Evolutionary conservation across 805 yeast genomes (phyloP).

Genomic region (Metschnikowia similis): DNA sequence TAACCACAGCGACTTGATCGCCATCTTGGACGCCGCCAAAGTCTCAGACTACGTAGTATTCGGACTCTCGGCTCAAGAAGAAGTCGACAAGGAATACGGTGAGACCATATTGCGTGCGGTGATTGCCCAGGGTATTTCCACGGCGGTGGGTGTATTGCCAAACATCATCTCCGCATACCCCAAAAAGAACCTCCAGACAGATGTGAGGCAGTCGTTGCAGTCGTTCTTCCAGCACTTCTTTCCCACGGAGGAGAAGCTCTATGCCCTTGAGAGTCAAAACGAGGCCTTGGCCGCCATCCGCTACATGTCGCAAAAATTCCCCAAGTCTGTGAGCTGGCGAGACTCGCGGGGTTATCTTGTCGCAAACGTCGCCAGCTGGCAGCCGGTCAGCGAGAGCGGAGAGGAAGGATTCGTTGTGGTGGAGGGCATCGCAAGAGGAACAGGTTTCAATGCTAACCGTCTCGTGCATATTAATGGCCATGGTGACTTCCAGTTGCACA

Average conservation of each 20-base stretch:
- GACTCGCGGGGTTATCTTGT: slow-evolving; percentile 86
- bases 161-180: slow-evolving; percentile 65
- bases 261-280: slow-evolving; percentile 57
- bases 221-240: slow-evolving; percentile 42
- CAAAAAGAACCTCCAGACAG: slow-evolving; percentile 72
- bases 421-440: slow-evolving; percentile 84
- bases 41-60: slow-evolving; percentile 86
- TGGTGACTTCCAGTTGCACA: slow-evolving; percentile 81
- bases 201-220: slow-evolving; percentile 43
- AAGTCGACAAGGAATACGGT: slow-evolving; percentile 75
- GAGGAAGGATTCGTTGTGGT: slow-evolving; percentile 48
- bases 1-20: slow-evolving; percentile 57
- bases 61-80: slow-evolving; percentile 82
- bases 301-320: slow-evolving; percentile 77
- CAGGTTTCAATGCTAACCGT: slow-evolving; percentile 73
- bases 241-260: slow-evolving; percentile 73
- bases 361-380: slow-evolving; percentile 58
- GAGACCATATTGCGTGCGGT: slow-evolving; percentile 87
- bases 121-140: slow-evolving; percentile 87
- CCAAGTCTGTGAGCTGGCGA: slow-evolving; percentile 85
- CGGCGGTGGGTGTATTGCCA: slow-evolving; percentile 73
- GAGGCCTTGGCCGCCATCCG: slow-evolving; percentile 76
- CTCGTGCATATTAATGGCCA: slow-evolving; percentile 81
- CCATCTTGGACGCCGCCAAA: slow-evolving; percentile 80
- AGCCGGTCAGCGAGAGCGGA: slow-evolving; percentile 12